Base-by-base conservation (phyloP, 345 rosid species). In the Eucalyptus microcorys region DNA sequence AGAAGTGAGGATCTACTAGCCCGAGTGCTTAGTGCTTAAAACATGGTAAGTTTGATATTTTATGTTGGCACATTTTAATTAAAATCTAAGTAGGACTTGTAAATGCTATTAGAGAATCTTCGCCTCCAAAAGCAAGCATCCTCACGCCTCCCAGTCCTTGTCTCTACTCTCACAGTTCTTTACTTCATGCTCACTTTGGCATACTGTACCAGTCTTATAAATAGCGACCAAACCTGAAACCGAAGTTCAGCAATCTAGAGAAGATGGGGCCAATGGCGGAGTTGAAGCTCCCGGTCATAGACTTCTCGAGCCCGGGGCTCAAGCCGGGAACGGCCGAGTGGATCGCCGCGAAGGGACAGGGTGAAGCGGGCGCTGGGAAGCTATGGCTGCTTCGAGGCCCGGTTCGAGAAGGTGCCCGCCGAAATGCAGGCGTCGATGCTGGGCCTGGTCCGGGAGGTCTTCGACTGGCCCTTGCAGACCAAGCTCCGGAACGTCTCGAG, bases 381-480 rank as follows among this genome's bases (percentile, higher is more conserved):
- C 40, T 93, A 92, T 40, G 97, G 98, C n/a, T 94, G 94, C 88
- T 96, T 95, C 48, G 97, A 96, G 89, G 98, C 96, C 2, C 85
- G 85, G 68, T 94, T 94, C 64, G 43, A 93, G 81, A 90, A 34
- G 85, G 89, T 90, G 87, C 92, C 97, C 2, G 1, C 76, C 16
- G 95, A 93, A 52, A 88, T 89, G 30, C 86, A 92, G 9, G 90
- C 89, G 81, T 89, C 88, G 2, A 49, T 93, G 47, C 90, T 94
- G 11, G 86, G 37, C 21, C 84, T 90, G 10, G 49, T 94, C 45
- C 87, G 91, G 55, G 96, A 93, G 89, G 93, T 94, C 89, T 96
- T 96, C 80, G 86, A 91, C 87, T 93, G 94, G 11, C 95, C 98
- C 5, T 88, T 94, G 79, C 88, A 91, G 42, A 93, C 92, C 85